Evolutionary conservation across 2,329 filamentous ascomycete species (phyloP), one percentile per base, ranked within the genome.

Genomic region (Colletotrichum theobromicola): DNA sequence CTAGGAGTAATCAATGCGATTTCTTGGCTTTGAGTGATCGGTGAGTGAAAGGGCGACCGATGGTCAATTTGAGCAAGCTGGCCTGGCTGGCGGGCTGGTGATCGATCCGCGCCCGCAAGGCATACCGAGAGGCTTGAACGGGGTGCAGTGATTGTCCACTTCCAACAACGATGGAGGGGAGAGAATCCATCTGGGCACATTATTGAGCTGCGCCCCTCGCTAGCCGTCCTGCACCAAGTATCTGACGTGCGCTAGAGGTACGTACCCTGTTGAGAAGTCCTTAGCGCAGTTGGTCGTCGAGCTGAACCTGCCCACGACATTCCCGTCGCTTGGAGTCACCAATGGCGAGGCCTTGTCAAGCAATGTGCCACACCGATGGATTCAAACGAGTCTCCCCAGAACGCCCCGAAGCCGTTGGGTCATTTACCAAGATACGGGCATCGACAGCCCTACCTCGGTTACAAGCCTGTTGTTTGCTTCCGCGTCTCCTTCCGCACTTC

Each of bases 191-290:
- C 57, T 35, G 9, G 53, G 18, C 46, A 12, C 35, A 71, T 46
- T 67, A 58, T 58, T 62, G 37, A 21, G 30, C 72, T 75, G 68
- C 68, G 72, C 72, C 72, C 63, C 68, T 42, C 72, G 63, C 60
- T 70, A 64, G 61, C 37, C 30, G 24, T 30, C 24, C n/a, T 37
- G 60, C 16, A n/a, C n/a, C n/a, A n/a, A n/a, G n/a, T n/a, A n/a
- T n/a, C 57, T 34, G 42, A 62, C 53, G 32, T 30, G 57, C 65
- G 30, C 65, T 57, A 26, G n/a, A 50, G 63, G 57, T 64, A 70
- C 65, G 42, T 57, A 72, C 68, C 18, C 35, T 35, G 57, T 32
- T 34, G 24, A 46, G 55, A 34, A 50, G 66, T 26, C 61, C 34
- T 32, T 32, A 57, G 53, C 21, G 26, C 53, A 18, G 26, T 57